Evolutionary conservation across 2,329 filamentous ascomycete genomes (phyloP), one percentile per base, ranked within the genome.

Genomic region (Paracamarosporium sp.): DNA sequence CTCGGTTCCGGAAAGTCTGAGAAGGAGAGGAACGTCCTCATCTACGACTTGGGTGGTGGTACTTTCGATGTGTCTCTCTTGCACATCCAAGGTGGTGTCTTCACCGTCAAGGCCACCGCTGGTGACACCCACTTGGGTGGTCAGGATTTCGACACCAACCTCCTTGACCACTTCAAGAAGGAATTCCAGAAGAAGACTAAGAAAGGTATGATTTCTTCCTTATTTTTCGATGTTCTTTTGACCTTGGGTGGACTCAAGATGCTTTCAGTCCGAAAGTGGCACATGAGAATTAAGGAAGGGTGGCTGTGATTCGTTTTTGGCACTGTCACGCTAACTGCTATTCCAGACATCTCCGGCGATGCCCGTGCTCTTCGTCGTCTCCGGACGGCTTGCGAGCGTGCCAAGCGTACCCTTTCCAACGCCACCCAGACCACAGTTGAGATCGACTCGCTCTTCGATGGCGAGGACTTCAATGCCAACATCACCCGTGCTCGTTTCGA

Each of bases 61-160:
- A 99, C 95, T 80, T 99, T 99, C 83, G 95, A 99, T 97, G 95
- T 99, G 27, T 98, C 95, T 65, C 92, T 98, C 70, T 88, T 99
- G 44, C 94, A 97, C 87, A 98, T 99, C 79, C 93, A 98, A 84
- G 93, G 94, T 78, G 95, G 95, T 86, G 95, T 99, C 75, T 99
- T 99, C 88, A 97, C 94, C 66, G 95, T 98, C 80, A 96, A 96
- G 88, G 93, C 94, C 63, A 98, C 95, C 59, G 93, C 94, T 75
- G 95, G 95, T 88, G 94, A 99, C 76, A 43, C 30, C 17, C 44
- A 47, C 28, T 35, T 47, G 20, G 44, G 44, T 24, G 44, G 46
- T 1, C 89, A 95, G 78, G 94, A 97, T 77, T 98, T 98, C 79
- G 95, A 98, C 76, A 97, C 92, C 75, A 94, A 93, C 84, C 87